A percentile compares a stretch with the other conserved stretches of the same genome.
Conservation (phyloP, 2,329 filamentous ascomycete genomes). For the Aspergillus fischeri region DNA sequence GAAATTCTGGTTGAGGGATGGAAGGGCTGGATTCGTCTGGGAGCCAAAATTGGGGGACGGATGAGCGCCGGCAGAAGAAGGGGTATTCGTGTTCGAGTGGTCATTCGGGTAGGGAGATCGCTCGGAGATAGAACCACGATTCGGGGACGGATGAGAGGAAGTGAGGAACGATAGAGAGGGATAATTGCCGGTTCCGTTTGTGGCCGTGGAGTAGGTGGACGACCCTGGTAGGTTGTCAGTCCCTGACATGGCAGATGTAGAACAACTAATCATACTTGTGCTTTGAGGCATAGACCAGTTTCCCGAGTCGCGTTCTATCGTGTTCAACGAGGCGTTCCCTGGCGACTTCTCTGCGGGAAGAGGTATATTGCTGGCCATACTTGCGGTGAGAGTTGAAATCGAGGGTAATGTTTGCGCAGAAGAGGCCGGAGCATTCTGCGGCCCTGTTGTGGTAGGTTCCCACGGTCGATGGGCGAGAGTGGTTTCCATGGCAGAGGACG, state of each 20-base stretch:
- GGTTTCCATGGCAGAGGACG: slow-evolving; percentile 34
- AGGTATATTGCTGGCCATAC: slow-evolving; percentile 30
- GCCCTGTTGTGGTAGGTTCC: slow-evolving; percentile 35
- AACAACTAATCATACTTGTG: slow-evolving; percentile 44
- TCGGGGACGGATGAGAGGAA: slow-evolving; percentile 44
- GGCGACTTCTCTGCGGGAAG: slow-evolving; percentile 40
- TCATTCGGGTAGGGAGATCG: slow-evolving; percentile 41
- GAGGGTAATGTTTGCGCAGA: slow-evolving; percentile 43
- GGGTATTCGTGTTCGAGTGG: slow-evolving; percentile 28
- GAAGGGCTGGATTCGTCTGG: slow-evolving; percentile 45
- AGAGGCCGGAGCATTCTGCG: slow-evolving; percentile 32
- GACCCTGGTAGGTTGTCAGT: slow-evolving; percentile 36
- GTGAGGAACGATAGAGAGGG: slow-evolving; percentile 42
- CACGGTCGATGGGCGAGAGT: slow-evolving; percentile 42
- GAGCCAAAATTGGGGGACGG: slow-evolving; percentile 37
- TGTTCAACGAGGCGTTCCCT: slow-evolving; percentile 40
- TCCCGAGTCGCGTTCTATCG: slow-evolving; percentile 53
- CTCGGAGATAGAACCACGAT: slow-evolving; percentile 37
- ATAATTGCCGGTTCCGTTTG: slow-evolving; percentile 42
- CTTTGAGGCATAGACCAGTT: slow-evolving; percentile 58
- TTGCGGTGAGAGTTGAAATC: slow-evolving; percentile 46
- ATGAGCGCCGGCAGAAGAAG: slow-evolving; percentile 36
- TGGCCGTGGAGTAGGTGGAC: slow-evolving; percentile 47
- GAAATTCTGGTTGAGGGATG: slow-evolving; percentile 57
- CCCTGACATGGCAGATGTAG: slow-evolving; percentile 6